phyloP scores from a whole-genome alignment of 345 rosid genomes.

The Mercurialis annua region DNA sequence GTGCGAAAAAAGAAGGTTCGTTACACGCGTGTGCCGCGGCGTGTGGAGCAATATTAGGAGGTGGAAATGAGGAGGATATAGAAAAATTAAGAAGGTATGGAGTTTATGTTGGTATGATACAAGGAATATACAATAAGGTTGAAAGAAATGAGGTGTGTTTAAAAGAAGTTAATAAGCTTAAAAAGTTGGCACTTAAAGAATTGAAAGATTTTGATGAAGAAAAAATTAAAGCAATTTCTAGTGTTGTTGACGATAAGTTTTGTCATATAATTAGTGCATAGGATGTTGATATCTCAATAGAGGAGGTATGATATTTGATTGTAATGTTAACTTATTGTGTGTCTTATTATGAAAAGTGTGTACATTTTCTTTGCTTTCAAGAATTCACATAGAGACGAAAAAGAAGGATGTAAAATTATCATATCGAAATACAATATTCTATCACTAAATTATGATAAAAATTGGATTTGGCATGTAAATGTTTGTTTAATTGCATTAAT shows the following conservation, averaged over 20 bases:
- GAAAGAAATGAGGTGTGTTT: constrained; percentile 2
- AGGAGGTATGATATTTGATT: no score
- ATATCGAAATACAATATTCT: no score
- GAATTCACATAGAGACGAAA: no score
- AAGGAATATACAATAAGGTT: constrained; percentile 17
- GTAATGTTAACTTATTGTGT: no score
- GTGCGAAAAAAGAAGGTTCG: constrained; percentile 44
- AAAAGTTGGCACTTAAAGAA: constrained; percentile 26
- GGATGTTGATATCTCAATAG: no score
- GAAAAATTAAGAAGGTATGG: constrained; percentile 52
- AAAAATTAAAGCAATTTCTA: constrained; percentile 27
- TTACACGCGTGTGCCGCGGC: constrained; percentile 51
- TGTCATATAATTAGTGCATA: no score
- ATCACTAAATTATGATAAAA: no score
- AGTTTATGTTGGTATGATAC: constrained; percentile 38
- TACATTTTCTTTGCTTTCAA: no score
- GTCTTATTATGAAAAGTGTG: no score
- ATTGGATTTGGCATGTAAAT: no score
- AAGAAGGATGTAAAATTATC: no score
- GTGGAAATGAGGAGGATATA: constrained; percentile 52
- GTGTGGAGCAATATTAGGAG: constrained; percentile 65
- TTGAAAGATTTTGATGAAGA: constrained; percentile 32
- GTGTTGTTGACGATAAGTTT: constrained; percentile 11
- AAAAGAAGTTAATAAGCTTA: constrained; percentile 24
- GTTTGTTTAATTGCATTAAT: no score